A percentile compares a stretch with the other conserved stretches of the same genome.
phyloP scores from a whole-genome alignment of 768 basidiomycete genomes.

The Amanita exitialis region DNA sequence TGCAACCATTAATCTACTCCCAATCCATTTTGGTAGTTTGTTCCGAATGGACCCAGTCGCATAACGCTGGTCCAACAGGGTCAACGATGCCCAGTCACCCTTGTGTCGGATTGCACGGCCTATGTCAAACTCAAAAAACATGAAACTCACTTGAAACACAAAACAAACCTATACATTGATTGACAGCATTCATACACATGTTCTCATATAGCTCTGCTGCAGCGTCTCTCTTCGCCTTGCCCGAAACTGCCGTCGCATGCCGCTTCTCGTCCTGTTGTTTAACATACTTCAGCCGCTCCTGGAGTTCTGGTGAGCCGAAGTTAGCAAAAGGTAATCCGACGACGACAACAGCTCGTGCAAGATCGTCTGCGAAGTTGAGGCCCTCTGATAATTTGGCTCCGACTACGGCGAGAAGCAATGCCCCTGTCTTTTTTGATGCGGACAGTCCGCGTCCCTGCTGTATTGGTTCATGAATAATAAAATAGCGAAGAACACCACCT shows the following conservation, averaged over 20 bases:
- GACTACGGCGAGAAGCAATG: constrained; percentile 87
- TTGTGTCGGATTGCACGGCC: constrained; percentile 90
- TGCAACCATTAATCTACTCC: constrained; percentile 42
- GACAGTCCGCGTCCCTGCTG: constrained; percentile 9
- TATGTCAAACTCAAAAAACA: constrained; percentile 17
- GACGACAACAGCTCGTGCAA: constrained; percentile 79
- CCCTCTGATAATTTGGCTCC: constrained; percentile 98
- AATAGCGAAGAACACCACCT: not conserved
- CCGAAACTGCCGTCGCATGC: constrained; percentile 17
- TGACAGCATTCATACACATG: constrained; percentile 89
- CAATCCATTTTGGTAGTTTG: constrained; percentile 93
- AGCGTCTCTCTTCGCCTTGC: constrained; percentile 46
- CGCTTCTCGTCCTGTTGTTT: constrained; percentile 43
- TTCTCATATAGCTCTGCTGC: constrained; percentile 83
- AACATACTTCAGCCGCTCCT: constrained; percentile 87
- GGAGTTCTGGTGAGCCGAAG: constrained; percentile 80
- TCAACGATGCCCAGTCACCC: constrained; percentile 84
- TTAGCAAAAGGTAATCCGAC: constrained; percentile 93
- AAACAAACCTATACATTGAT: constrained; percentile 86
- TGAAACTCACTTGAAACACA: not conserved
- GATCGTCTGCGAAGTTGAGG: constrained; percentile 63
- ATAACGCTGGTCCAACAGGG: constrained; percentile 84
- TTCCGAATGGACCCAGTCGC: constrained; percentile 49
- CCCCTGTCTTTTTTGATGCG: constrained; percentile 41
- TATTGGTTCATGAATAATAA: not conserved